Conservation (phyloP, 345 rosid species). For the Limnanthes douglasii region DNA sequence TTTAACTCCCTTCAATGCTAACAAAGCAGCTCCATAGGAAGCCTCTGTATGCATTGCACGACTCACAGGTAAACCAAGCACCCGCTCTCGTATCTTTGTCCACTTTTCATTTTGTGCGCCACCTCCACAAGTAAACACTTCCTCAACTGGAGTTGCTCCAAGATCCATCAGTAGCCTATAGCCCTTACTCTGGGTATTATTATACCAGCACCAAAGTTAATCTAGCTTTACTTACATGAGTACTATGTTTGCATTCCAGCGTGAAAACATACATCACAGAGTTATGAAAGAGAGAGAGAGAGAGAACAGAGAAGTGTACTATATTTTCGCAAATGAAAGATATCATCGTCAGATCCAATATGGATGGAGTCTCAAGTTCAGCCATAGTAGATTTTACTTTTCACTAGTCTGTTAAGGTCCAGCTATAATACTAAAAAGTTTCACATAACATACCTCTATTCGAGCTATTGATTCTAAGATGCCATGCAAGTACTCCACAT, state of each 20-base stretch:
- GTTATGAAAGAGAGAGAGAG: too few species aligned
- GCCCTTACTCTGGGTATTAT: slow-evolving; percentile 43
- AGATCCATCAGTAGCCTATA: slow-evolving; percentile 55
- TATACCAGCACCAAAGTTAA: not conserved
- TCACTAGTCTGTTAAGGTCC: too few species aligned
- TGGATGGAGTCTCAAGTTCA: too few species aligned
- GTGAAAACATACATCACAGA: too few species aligned
- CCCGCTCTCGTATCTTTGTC: slow-evolving; percentile 59
- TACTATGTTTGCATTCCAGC: not conserved
- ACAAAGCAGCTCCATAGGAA: slow-evolving; percentile 79
- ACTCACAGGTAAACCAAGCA: slow-evolving; percentile 58
- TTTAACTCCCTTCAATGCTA: slow-evolving; percentile 54
- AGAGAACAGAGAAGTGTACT: too few species aligned
- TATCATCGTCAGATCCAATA: too few species aligned
- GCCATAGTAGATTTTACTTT: too few species aligned
- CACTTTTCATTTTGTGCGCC: slow-evolving; percentile 75
- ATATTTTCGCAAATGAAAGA: too few species aligned
- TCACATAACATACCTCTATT: slow-evolving; percentile 72
- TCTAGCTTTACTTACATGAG: not conserved
- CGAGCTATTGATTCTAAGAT: slow-evolving; percentile 83
- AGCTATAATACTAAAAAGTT: not conserved
- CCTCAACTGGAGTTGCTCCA: slow-evolving; percentile 67
- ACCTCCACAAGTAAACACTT: slow-evolving; percentile 83
- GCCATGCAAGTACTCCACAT: slow-evolving; percentile 78
- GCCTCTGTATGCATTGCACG: slow-evolving; percentile 72